These are phyloP conservation scores for Hordeum marinum DNA, from an alignment of 176 grass and related monocot genomes.

Conservation along the genomic window DNA sequence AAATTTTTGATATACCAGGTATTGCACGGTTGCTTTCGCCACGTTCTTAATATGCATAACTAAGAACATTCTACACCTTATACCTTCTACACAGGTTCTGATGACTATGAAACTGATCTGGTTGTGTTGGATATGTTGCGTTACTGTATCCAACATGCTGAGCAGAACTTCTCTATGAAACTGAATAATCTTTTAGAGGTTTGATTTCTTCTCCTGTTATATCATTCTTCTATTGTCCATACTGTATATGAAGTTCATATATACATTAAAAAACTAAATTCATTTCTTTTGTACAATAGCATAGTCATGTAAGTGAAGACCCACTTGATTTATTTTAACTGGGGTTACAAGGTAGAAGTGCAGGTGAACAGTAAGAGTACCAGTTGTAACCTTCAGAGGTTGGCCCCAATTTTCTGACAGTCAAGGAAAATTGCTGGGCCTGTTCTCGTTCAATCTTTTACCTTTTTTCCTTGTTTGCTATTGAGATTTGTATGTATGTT, in stretches of 20 bases:
- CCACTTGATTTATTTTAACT: background rate
- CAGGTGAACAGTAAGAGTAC: background rate
- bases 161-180: constrained; percentile 57
- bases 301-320: background rate
- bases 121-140: constrained; percentile 59
- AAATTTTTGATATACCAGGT: constrained; percentile 75
- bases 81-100: constrained; percentile 36
- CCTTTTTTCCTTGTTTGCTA: background rate
- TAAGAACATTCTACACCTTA: background rate
- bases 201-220: constrained; percentile 20
- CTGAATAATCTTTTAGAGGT: constrained; percentile 42
- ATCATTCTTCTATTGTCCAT: background rate
- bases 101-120: constrained; percentile 46
- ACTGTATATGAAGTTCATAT: background rate
- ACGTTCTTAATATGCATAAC: background rate
- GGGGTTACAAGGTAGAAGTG: background rate
- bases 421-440: background rate
- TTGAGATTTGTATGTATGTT: background rate
- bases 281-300: background rate
- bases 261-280: background rate
- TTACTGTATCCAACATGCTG: constrained; percentile 63
- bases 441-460: background rate
- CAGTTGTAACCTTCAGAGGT: background rate
- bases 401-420: background rate
- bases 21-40: background rate